These are phyloP conservation scores for Porphyrellus cyaneotinctus DNA, from an alignment of 768 basidiomycete species.

Conservation along the genomic window DNA sequence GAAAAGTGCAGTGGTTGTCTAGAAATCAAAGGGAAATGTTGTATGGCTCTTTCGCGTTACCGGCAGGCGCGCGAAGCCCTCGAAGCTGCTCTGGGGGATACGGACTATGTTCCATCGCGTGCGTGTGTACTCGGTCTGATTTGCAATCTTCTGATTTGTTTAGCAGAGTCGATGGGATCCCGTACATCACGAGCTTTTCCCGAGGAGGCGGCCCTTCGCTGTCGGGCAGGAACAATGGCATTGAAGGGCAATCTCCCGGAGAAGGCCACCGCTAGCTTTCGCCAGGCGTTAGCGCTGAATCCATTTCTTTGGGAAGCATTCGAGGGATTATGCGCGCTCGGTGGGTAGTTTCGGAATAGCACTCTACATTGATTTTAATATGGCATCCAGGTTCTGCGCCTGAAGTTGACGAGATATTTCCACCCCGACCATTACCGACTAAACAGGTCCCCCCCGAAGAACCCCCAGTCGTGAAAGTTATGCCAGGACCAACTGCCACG, in stretches of 20 bases:
- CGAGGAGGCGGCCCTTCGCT: constrained; percentile 68
- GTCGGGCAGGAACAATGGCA: constrained; percentile 73
- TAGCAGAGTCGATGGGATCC: constrained; percentile 51
- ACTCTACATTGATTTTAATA: constrained; percentile 11
- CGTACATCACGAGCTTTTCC: constrained; percentile 59
- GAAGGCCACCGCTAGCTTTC: constrained; percentile 67
- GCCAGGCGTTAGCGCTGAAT: constrained; percentile 64
- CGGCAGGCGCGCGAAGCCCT: constrained; percentile 73
- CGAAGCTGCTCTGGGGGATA: constrained; percentile 55
- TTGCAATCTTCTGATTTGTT: constrained; percentile 12
- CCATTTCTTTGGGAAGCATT: constrained; percentile 92
- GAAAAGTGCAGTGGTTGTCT: constrained; percentile 69
- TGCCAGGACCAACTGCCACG: constrained; percentile 50
- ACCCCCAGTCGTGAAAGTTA: constrained; percentile 31
- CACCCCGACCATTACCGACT: constrained; percentile 54
- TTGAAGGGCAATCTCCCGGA: constrained; percentile 75
- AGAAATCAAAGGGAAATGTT: constrained; percentile 77
- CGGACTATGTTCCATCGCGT: constrained; percentile 55
- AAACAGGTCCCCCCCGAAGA: constrained; percentile 55
- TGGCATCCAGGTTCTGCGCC: constrained; percentile 55
- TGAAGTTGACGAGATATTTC: constrained; percentile 70
- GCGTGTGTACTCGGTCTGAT: constrained; percentile 27
- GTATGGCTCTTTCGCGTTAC: constrained; percentile 65
- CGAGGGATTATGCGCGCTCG: constrained; percentile 78
- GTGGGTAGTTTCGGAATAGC: constrained; percentile 38